Evolutionary conservation across 1,139 yeast genomes (phyloP), one percentile per base, ranked within the genome.

Genomic region (Yamadazyma oceani): DNA sequence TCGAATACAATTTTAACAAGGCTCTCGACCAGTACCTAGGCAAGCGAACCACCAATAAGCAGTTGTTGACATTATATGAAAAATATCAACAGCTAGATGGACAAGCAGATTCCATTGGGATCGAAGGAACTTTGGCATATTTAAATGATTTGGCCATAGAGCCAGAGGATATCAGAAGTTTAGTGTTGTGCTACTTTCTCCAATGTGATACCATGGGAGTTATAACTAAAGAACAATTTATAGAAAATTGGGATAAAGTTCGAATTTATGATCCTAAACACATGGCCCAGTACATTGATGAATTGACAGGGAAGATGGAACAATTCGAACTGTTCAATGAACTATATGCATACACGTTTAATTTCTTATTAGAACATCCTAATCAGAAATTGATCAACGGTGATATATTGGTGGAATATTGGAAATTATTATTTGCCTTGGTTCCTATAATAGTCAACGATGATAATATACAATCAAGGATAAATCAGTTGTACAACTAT

Each of bases 61-160:
- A 27, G 5, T 10, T 27, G 5, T 44, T 46, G 24, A 34, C 40
- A 5, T 28, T 62, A n/a, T 71, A 53, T 42, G 55, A 64, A 21
- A 47, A 53, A 37, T 67, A 66, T 41, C 50, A 53, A 31, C 15
- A 29, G 7, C 30, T 27, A 3, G 32, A 29, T 13, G 73, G 72
- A 40, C 43, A 58, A 1, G 40, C 43, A 2, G 50, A 57, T 16
- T 44, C 46, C 2, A 71, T 69, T 24, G 92, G 82, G 25, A 72
- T 85, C 19, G 92, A 87, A 41, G 97, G 96, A 0, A 83, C 96
- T 0, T 61, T 90, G 15, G 50, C 56, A 31, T 85, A 82, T 50
- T 65, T 88, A 30, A 71, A 67, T 8, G 96, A 84, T 51, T 61
- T 90, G 36, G 78, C 75, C 0, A 69, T 84, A 32, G 80, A 79